Conservation (phyloP, 345 rosid genomes). For the Gossypium turneri region DNA sequence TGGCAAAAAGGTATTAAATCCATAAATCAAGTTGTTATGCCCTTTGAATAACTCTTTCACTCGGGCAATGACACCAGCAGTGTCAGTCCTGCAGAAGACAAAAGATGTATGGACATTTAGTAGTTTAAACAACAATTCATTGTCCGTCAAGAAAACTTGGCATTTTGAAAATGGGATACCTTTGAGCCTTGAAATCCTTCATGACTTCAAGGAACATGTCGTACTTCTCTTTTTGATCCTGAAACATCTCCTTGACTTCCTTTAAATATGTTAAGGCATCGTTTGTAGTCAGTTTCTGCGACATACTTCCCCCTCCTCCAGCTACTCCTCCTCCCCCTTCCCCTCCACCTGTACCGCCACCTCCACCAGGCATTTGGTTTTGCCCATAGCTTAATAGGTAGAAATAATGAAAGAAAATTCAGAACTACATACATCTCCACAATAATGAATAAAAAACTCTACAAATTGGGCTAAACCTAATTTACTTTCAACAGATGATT, state of each 20-base stretch:
- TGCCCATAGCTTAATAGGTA: slow-evolving; percentile 43
- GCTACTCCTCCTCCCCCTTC: slow-evolving; percentile 24
- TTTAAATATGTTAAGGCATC: slow-evolving; percentile 85
- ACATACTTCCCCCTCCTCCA: slow-evolving; percentile 20
- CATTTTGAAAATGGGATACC: slow-evolving; percentile 33
- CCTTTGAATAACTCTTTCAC: slow-evolving; percentile 90
- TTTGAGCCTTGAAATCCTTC: slow-evolving; percentile 95
- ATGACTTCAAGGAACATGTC: slow-evolving; percentile 86
- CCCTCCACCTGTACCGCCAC: slow-evolving; percentile 10
- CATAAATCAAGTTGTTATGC: slow-evolving; percentile 78
- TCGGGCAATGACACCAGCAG: slow-evolving; percentile 83
- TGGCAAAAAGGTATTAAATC: slow-evolving; percentile 93
- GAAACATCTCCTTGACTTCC: slow-evolving; percentile 92
- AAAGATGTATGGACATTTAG: neutral
- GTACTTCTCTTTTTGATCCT: slow-evolving; percentile 82
- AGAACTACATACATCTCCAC: neutral
- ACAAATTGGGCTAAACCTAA: neutral
- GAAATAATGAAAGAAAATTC: neutral
- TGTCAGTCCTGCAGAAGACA: slow-evolving; percentile 64
- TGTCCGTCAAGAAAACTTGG: neutral
- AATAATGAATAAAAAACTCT: neutral
- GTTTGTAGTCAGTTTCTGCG: slow-evolving; percentile 73
- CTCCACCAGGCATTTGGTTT: slow-evolving; percentile 42
- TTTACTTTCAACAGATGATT: neutral
- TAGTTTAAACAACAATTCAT: slow-evolving; percentile 4